These are phyloP conservation scores for Acrocalymma vagum DNA, from an alignment of 2,329 filamentous ascomycete species.

Conservation along the genomic window DNA sequence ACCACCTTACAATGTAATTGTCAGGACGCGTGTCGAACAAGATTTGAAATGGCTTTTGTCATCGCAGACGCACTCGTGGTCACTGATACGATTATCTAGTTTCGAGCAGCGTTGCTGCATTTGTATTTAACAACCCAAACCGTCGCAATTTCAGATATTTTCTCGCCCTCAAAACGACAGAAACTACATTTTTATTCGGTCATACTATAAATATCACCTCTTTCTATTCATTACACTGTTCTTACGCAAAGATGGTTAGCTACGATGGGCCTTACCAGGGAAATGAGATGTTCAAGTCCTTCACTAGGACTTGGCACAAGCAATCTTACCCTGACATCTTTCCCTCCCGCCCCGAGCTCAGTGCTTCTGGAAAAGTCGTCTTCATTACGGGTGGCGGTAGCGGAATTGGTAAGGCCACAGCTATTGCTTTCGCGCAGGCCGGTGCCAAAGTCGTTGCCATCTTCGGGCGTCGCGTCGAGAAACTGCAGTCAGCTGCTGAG, in stretches of 20 bases:
- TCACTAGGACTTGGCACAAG: conserved; percentile 19
- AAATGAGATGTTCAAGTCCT: conserved; percentile 13
- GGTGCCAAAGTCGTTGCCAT: conserved; percentile 15
- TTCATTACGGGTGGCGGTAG: conserved; percentile 44
- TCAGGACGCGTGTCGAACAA: conserved; percentile 6
- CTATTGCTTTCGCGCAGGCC: conserved; percentile 12
- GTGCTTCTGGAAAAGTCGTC: conserved; percentile 20
- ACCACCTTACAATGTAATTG: conserved; percentile 8
- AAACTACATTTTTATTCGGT: conserved; percentile 5
- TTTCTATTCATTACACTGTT: not conserved
- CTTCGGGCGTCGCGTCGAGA: conserved; percentile 32
- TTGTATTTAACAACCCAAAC: conserved; percentile 7
- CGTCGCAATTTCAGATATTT: conserved; percentile 3
- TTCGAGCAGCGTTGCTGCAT: conserved; percentile 2
- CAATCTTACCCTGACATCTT: conserved; percentile 32
- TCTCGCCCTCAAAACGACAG: conserved; percentile 11
- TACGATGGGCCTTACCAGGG: conserved; percentile 15
- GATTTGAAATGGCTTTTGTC: conserved; percentile 11
- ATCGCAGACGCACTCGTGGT: conserved; percentile 1
- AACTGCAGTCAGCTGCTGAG: conserved; percentile 10
- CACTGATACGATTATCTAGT: conserved; percentile 1
- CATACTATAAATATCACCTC: conserved; percentile 4
- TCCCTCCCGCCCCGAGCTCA: conserved; percentile 28
- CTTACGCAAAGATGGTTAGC: conserved; percentile 10
- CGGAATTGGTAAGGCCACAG: conserved; percentile 17